Evolutionary conservation across 2,329 filamentous ascomycete species (phyloP).

Genomic region (Boeremia exigua): DNA sequence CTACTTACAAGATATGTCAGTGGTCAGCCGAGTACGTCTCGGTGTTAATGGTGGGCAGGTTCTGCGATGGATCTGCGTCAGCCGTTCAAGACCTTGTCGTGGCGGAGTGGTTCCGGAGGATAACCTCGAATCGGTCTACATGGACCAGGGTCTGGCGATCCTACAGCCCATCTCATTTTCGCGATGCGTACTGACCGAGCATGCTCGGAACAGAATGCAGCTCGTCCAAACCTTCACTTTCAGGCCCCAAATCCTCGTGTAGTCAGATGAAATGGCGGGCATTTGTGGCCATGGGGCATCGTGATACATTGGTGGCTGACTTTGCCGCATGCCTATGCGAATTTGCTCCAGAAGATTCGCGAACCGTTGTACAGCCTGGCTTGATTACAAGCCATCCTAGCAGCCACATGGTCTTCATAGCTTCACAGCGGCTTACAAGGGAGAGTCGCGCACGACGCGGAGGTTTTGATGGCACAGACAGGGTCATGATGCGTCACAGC

Average conservation of each 20-base stretch:
- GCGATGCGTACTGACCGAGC: conserved; percentile 12
- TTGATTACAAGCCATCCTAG: conserved; percentile 7
- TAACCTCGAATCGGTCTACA: conserved; percentile 39
- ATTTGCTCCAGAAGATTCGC: not conserved
- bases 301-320: conserved; percentile 12
- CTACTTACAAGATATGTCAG: conserved; percentile 27
- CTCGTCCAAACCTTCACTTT: not conserved
- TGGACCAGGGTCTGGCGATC: conserved; percentile 31
- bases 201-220: conserved; percentile 13
- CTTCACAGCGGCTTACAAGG: not conserved
- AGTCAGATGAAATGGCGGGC: not conserved
- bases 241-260: not conserved
- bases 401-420: conserved; percentile 10
- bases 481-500: conserved; percentile 6
- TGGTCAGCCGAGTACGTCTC: conserved; percentile 38
- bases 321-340: not conserved
- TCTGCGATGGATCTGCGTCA: conserved; percentile 45
- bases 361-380: not conserved
- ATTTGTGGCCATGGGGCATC: not conserved
- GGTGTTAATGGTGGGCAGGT: conserved; percentile 30
- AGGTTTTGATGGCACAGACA: conserved; percentile 10
- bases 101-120: conserved; percentile 40
- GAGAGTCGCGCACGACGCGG: conserved; percentile 11
- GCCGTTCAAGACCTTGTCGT: conserved; percentile 39
- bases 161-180: conserved; percentile 21